Conservation (phyloP, 2,329 filamentous ascomycete species). For the Aspergillus flavus region DNA sequence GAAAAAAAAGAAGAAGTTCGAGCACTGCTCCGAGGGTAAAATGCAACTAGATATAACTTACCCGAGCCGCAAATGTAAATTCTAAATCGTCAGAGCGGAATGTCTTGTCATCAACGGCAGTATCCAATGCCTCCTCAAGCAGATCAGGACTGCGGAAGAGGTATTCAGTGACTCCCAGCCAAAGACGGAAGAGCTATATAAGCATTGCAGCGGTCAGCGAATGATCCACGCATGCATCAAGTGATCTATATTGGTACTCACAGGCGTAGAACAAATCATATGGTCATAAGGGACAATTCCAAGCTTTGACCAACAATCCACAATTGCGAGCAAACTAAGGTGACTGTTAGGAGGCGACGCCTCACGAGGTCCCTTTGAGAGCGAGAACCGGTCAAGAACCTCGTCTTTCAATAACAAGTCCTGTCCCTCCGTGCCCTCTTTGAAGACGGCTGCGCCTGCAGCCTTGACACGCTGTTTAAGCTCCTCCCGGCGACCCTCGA, state of each 20-base stretch:
- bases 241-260: slow-evolving; percentile 41
- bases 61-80: slow-evolving; percentile 91
- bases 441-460: slow-evolving; percentile 75
- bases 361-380: slow-evolving; percentile 69
- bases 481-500: slow-evolving; percentile 77
- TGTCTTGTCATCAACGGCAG: slow-evolving; percentile 83
- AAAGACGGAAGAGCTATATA: slow-evolving; percentile 79
- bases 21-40: not conserved
- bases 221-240: not conserved
- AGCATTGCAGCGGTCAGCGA: slow-evolving; percentile 6
- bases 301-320: slow-evolving; percentile 95
- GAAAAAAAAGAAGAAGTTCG: not conserved
- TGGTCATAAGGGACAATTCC: slow-evolving; percentile 97
- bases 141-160: slow-evolving; percentile 81
- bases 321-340: slow-evolving; percentile 89
- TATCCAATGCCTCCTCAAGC: slow-evolving; percentile 81
- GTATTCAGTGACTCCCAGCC: slow-evolving; percentile 96
- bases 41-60: slow-evolving; percentile 34
- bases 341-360: slow-evolving; percentile 82
- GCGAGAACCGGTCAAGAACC: slow-evolving; percentile 83
- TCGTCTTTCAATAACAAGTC: slow-evolving; percentile 75
- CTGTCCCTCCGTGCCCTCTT: slow-evolving; percentile 53
- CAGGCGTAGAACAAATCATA: slow-evolving; percentile 97
- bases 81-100: slow-evolving; percentile 96
- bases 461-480: slow-evolving; percentile 74